Base-by-base conservation (phyloP, 2,329 filamentous ascomycete species). In the Proliferodiscus dingleyae region DNA sequence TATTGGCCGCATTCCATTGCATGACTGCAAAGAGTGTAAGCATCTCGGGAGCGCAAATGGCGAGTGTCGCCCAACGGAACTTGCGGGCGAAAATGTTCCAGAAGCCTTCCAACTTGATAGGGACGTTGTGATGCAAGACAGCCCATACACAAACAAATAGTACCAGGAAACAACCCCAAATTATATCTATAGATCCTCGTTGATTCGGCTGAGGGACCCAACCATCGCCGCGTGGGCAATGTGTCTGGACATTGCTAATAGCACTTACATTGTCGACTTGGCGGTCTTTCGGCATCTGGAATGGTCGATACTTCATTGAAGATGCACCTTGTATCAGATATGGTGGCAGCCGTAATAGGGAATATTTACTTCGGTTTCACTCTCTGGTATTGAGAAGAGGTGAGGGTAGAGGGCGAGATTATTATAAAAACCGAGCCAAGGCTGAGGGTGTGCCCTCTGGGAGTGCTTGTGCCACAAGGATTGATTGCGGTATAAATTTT, bases 151-250 rank as follows among this genome's bases (percentile, higher is more conserved):
- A 45, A 10, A 45, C 43, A 28, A 45, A 45, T 2, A 45, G 26
- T 26, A 45, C 43, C 5, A 45, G 36, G 18, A 33, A 45, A 40
- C 43, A 46, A 15, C 37, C 32, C 43, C 37, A 41, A n/a, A 46
- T 41, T 11, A 46, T 46, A 41, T 46, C 43, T 13, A 46, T 36
- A 10, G 43, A 36, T 19, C 37, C 43, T 15, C 43, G 43, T 30
- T 39, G 21, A 28, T 41, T 37, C 13, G 43, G 43, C 26, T 39
- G 37, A 10, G 37, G 19, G 34, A 15, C 19, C 37, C 37, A 41
- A 19, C 37, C 37, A 18, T 24, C 11, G 5, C 13, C 22, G 15
- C 26, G 24, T n/a, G 24, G 26, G 15, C 26, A 36, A 18, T 21
- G 33, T 19, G 8, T 7, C n/a, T 32, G 29, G 15, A n/a, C 8